These are phyloP conservation scores for Kwoniella shivajii DNA, from an alignment of 1,284 basidiomycete species.

Conservation along the genomic window DNA sequence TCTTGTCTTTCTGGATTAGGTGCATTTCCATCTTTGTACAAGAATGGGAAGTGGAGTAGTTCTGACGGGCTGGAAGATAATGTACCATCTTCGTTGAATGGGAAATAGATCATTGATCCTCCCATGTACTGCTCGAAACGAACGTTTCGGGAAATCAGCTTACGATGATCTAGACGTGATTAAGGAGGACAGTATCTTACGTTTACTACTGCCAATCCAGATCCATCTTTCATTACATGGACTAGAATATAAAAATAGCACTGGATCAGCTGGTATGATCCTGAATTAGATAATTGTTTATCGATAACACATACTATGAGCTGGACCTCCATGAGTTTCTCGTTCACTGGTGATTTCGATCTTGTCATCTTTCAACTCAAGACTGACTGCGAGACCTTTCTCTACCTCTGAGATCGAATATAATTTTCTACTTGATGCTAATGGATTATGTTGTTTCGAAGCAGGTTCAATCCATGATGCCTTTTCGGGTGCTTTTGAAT, in stretches of 20 bases:
- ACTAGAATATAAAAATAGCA: conserved; percentile 24
- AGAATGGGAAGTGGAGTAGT: conserved; percentile 34
- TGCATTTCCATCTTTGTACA: conserved; percentile 30
- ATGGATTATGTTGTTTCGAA: background rate
- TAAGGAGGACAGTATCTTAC: conserved; percentile 21
- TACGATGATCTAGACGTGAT: background rate
- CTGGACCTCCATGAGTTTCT: conserved; percentile 38
- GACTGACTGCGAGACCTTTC: conserved; percentile 30
- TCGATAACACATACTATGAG: conserved; percentile 37
- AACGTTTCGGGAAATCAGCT: background rate
- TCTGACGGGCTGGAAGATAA: conserved; percentile 32
- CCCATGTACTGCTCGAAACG: conserved; percentile 28
- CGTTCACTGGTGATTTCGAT: conserved; percentile 35
- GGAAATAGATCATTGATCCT: conserved; percentile 43
- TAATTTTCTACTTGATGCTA: conserved; percentile 21
- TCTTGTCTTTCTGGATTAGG: conserved; percentile 52
- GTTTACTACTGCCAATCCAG: conserved; percentile 45
- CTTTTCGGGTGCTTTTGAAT: conserved; percentile 33
- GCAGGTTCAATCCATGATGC: conserved; percentile 47
- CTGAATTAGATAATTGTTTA: background rate
- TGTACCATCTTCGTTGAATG: conserved; percentile 30
- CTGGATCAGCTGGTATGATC: background rate
- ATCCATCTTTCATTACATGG: conserved; percentile 45
- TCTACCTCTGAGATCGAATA: conserved; percentile 46
- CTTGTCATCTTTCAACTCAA: conserved; percentile 29